A percentile compares a stretch with the other conserved stretches of the same genome.
Evolutionary conservation across 1,284 basidiomycete genomes (phyloP).

Genomic region (Cutaneotrichosporon cutaneum): DNA sequence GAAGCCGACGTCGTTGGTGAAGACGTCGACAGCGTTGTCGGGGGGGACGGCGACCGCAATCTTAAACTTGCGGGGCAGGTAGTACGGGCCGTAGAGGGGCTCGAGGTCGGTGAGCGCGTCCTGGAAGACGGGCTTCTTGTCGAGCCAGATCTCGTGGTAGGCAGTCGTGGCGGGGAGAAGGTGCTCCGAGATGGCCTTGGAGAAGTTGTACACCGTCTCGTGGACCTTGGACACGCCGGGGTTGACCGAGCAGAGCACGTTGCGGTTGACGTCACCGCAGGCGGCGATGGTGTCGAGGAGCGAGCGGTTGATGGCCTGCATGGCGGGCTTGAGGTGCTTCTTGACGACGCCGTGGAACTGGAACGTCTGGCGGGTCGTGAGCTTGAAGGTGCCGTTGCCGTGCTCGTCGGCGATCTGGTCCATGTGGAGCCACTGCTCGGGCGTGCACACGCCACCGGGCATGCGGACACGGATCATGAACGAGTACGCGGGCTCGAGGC

Average conservation of each 20-base stretch:
- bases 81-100: conserved; percentile 94
- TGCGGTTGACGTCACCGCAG: conserved; percentile 89
- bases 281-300: conserved; percentile 95
- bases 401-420: conserved; percentile 95
- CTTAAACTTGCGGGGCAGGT: conserved; percentile 98
- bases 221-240: conserved; percentile 84
- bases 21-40: conserved; percentile 94
- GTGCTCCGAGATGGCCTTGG: conserved; percentile 80
- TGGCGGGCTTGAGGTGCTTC: conserved; percentile 89
- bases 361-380: conserved; percentile 98
- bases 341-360: conserved; percentile 99
- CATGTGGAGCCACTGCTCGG: conserved; percentile 92
- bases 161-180: conserved; percentile 88
- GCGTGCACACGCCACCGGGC: conserved; percentile 90
- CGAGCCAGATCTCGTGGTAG: conserved; percentile 99
- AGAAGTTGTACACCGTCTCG: conserved; percentile 77
- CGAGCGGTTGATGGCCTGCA: conserved; percentile 91
- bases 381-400: conserved; percentile 91
- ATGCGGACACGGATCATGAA: conserved; percentile 99
- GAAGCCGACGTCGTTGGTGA: conserved; percentile 93
- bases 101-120: conserved; percentile 91
- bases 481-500: conserved; percentile 90
- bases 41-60: conserved; percentile 94
- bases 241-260: conserved; percentile 90
- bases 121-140: conserved; percentile 90